These are phyloP conservation scores for Maudiozyma humilis DNA, from an alignment of 1,139 yeast species.

Conservation along the genomic window DNA sequence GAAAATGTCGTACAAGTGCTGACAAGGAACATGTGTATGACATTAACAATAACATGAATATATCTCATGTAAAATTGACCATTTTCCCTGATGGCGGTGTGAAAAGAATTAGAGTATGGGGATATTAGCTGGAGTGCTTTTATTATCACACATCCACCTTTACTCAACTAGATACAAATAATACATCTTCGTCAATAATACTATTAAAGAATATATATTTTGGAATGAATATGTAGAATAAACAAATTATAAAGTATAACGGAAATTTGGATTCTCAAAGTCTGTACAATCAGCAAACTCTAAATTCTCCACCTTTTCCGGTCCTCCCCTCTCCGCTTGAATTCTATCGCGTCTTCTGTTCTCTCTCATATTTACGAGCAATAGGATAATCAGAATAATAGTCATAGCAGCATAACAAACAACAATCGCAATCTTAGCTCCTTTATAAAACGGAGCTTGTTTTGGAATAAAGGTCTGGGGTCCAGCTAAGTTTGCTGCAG, in stretches of 20 bases:
- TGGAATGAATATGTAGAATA: background rate
- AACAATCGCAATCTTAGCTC: slow-evolving; percentile 37
- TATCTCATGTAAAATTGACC: slow-evolving; percentile 65
- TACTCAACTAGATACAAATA: background rate
- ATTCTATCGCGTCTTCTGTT: slow-evolving; percentile 25
- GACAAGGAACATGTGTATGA: slow-evolving; percentile 63
- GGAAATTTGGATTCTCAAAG: slow-evolving; percentile 41
- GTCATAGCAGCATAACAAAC: slow-evolving; percentile 27
- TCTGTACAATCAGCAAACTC: slow-evolving; percentile 46
- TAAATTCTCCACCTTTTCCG: slow-evolving; percentile 31
- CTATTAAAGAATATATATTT: too few relatives aligned
- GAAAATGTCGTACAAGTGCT: slow-evolving; percentile 63
- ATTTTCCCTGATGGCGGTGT: slow-evolving; percentile 96
- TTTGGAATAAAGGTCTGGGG: slow-evolving; percentile 52
- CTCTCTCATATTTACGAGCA: slow-evolving; percentile 19
- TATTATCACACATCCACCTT: too few relatives aligned
- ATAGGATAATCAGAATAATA: slow-evolving; percentile 23
- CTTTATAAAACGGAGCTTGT: slow-evolving; percentile 46
- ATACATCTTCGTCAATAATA: too few relatives aligned
- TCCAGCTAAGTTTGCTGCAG: slow-evolving; percentile 50
- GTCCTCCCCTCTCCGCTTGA: slow-evolving; percentile 17
- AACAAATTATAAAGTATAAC: slow-evolving; percentile 30
- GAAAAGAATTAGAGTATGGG: slow-evolving; percentile 78
- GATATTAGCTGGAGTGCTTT: slow-evolving; percentile 31
- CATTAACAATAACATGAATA: slow-evolving; percentile 25